Evolutionary conservation across 345 rosid genomes (phyloP), one percentile per base, ranked within the genome.

Genomic region (Microthlaspi erraticum): DNA sequence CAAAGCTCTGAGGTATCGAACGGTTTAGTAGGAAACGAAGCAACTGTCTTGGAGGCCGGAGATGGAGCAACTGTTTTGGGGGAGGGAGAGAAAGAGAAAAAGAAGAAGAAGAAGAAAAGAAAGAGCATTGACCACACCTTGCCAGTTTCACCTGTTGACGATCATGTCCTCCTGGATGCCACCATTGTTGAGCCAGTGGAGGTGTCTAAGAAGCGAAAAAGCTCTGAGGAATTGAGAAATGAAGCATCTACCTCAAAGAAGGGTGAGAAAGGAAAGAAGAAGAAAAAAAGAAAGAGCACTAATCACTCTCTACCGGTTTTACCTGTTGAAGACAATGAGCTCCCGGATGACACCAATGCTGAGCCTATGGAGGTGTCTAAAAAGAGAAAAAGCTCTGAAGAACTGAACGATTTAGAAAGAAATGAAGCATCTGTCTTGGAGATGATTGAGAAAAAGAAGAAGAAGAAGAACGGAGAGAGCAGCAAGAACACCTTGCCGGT

Each of bases 261-360:
- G 29, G 45, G 3, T 17, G 38, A 26, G 57, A 54, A 64, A 5
- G 29, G 36, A 2, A 45, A 36, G 39, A 59, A 44, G 45, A 55
- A 54, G 5, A 55, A 17, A 11, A 66, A 58, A 12, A 17, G 17
- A 32, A 68, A 10, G 33, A 75, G 26, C 17, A 37, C 5, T 20
- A 13, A 3, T 31, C 57, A 36, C 5, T 49, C 55, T 16, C 11
- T 17, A 0, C 42, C 6, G 9, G 51, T 32, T 18, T 10, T 41
- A 52, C 13, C 4, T 39, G 60, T 10, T 1, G 46, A 34, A 20
- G 34, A 17, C 18, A 7, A 51, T 23, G 29, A 0, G 19, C n/a
- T 36, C 34, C 58, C 8, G 6, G 50, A 37, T 37, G 4, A 31
- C 56, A 38, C 61, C 29, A 32, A 31, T 71, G 68, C 13, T 41